These are phyloP conservation scores for Candida succiphila DNA, from an alignment of 805 yeast species.

Conservation along the genomic window DNA sequence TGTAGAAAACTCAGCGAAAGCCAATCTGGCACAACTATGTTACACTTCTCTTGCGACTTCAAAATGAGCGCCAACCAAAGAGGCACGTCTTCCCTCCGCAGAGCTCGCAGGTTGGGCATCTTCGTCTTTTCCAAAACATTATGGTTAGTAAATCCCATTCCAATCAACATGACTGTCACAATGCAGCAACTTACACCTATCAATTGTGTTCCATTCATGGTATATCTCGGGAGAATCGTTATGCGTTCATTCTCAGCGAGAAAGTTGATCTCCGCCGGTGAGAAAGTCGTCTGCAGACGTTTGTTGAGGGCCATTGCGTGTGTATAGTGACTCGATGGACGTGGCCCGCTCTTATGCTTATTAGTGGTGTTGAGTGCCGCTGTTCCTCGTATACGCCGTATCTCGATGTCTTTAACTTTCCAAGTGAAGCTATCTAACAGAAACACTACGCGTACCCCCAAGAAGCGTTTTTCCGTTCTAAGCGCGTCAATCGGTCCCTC, in stretches of 20 bases:
- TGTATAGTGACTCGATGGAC: too few relatives aligned
- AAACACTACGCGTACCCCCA: too few relatives aligned
- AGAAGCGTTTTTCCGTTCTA: too few relatives aligned
- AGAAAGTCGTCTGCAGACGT: slow-evolving; percentile 35
- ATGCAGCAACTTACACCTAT: slow-evolving; percentile 41
- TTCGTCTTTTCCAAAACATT: slow-evolving; percentile 23
- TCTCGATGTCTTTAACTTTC: too few relatives aligned
- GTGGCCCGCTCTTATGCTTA: too few relatives aligned
- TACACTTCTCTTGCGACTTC: slow-evolving; percentile 79
- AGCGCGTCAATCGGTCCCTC: too few relatives aligned
- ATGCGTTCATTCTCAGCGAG: slow-evolving; percentile 74
- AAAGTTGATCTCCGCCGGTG: slow-evolving; percentile 74
- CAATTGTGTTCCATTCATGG: slow-evolving; percentile 52
- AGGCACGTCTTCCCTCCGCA: slow-evolving; percentile 64
- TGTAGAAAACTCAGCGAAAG: slow-evolving; percentile 44
- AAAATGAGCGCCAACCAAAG: slow-evolving; percentile 81
- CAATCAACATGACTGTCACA: not conserved
- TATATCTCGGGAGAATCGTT: slow-evolving; percentile 69
- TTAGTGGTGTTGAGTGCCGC: too few relatives aligned
- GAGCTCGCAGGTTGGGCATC: slow-evolving; percentile 52
- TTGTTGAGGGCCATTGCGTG: too few relatives aligned
- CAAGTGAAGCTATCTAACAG: too few relatives aligned
- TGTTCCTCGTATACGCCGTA: too few relatives aligned
- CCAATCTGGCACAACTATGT: slow-evolving; percentile 84
- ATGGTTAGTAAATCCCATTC: not conserved